phyloP scores from a whole-genome alignment of 1,284 basidiomycete species.

The Fomitopsis betulina region DNA sequence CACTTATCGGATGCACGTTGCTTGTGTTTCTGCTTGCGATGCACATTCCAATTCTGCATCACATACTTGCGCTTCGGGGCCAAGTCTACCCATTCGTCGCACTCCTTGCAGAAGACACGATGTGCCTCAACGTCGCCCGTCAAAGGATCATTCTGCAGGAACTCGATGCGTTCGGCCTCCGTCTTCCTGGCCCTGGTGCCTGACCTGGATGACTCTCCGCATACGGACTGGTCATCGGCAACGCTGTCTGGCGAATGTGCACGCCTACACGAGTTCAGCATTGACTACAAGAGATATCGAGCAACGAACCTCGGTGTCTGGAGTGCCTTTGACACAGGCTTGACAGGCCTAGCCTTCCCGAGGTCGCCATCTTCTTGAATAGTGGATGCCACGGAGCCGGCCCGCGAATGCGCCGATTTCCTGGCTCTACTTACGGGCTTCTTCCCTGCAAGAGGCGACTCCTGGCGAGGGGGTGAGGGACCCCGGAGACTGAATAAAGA shows the following conservation, averaged over 20 bases:
- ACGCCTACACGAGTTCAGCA: slow-evolving; percentile 5
- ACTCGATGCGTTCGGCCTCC: slow-evolving; percentile 55
- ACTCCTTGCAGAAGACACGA: slow-evolving; percentile 50
- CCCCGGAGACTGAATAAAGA: slow-evolving; percentile 13
- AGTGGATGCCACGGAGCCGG: slow-evolving; percentile 4
- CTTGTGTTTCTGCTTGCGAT: slow-evolving; percentile 40
- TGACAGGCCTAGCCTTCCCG: slow-evolving; percentile 2
- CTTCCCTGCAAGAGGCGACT: slow-evolving; percentile 8
- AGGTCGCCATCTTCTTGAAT: not conserved
- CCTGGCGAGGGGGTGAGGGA: slow-evolving; percentile 17
- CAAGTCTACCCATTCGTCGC: slow-evolving; percentile 48
- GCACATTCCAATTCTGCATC: slow-evolving; percentile 54
- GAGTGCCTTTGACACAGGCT: slow-evolving; percentile 5
- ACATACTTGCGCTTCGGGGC: slow-evolving; percentile 49
- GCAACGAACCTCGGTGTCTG: not conserved
- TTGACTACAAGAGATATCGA: not conserved
- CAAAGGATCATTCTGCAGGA: slow-evolving; percentile 53
- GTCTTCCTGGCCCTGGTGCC: slow-evolving; percentile 42
- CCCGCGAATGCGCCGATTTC: slow-evolving; percentile 1
- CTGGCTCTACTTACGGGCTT: slow-evolving; percentile 16
- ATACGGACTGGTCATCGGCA: slow-evolving; percentile 16
- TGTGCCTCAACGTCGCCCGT: slow-evolving; percentile 50
- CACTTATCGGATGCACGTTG: slow-evolving; percentile 16
- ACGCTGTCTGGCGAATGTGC: slow-evolving; percentile 14
- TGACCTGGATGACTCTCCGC: slow-evolving; percentile 25